Base-by-base conservation (phyloP, 805 yeast genomes). In the Metschnikowia lochheadii region DNA sequence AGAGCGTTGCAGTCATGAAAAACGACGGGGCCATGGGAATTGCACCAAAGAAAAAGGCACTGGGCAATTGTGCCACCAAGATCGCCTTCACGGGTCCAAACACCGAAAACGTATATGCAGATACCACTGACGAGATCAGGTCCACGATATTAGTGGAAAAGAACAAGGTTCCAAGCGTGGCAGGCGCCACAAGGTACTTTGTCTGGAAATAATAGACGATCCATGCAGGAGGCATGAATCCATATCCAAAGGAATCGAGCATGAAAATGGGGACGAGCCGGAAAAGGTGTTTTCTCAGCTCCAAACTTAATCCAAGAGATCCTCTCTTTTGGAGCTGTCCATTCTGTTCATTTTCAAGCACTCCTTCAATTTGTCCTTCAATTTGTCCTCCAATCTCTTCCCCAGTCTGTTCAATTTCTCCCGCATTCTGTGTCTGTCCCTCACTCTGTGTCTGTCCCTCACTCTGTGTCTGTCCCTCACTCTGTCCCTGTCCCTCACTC, bases 221-320 rank as follows among this genome's bases (percentile, higher is more conserved):
- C 97, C 97, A 91, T 1, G 96, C 85, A 41, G 83, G 75, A 2
- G 96, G 84, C 89, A 89, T 86, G 66, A 90, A 86, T 1, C 97
- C 96, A 55, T 82, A 83, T 0, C 96, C 97, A 45, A 90, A 76
- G 1, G 96, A 89, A 65, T 90, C 97, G 31, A 88, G 62, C 83
- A 88, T 87, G 62, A 90, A 91, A 15, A 85, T 75, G 6, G 77
- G 64, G 21, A 84, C 66, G 5, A 85, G 68, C 46, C 77, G 76
- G 20, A 76, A 64, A 43, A 84, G 62, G 7, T 78, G 68, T 6
- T 69, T 57, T 8, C 64, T 66, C 0, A 86, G 74, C 15, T 70
- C 67, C 7, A 70, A 63, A 0, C 85, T 75, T 11, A 78, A 59
- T 11, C 40, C 46, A 15, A 44, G 37, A 10, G 29, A 26, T 26